phyloP scores from a whole-genome alignment of 2,329 filamentous ascomycete genomes.

The Tolypocladium capitatum region DNA sequence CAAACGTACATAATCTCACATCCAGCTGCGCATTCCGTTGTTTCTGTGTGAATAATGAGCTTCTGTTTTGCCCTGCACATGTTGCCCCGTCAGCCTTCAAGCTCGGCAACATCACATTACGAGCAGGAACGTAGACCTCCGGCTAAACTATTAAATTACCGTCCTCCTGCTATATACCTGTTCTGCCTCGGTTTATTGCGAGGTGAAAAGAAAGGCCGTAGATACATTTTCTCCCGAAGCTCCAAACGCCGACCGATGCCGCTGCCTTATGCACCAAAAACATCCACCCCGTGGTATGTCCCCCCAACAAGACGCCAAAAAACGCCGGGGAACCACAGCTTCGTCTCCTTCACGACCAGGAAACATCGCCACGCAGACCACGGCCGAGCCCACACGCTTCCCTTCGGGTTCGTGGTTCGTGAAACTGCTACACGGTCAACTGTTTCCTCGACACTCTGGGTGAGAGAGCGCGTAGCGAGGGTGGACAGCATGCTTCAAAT shows the following conservation, averaged over 20 bases:
- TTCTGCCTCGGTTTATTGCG: constrained; percentile 7
- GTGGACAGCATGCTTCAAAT: not conserved
- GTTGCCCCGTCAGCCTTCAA: not conserved
- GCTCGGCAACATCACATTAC: no score
- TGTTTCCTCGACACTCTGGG: constrained; percentile 3
- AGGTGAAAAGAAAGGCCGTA: constrained; percentile 6
- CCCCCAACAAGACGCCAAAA: not conserved
- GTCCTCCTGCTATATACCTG: constrained; percentile 6
- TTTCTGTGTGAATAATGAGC: not conserved
- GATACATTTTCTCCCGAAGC: constrained; percentile 5
- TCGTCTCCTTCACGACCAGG: not conserved
- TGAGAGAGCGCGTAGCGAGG: not conserved
- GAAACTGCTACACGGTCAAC: constrained; percentile 9
- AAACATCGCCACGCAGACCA: not conserved
- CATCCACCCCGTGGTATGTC: constrained; percentile 2
- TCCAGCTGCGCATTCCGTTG: not conserved
- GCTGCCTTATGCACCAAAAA: constrained; percentile 2
- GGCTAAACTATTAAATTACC: not conserved
- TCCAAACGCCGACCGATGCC: constrained; percentile 1
- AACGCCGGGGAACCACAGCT: not conserved
- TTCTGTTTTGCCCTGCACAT: not conserved
- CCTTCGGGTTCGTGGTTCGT: constrained; percentile 2
- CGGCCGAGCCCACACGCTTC: not conserved
- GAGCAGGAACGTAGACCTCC: not conserved
- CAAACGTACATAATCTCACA: no score